Evolutionary conservation across 495 filamentous ascomycete species (phyloP).

Genomic region (Neurospora pannonica): DNA sequence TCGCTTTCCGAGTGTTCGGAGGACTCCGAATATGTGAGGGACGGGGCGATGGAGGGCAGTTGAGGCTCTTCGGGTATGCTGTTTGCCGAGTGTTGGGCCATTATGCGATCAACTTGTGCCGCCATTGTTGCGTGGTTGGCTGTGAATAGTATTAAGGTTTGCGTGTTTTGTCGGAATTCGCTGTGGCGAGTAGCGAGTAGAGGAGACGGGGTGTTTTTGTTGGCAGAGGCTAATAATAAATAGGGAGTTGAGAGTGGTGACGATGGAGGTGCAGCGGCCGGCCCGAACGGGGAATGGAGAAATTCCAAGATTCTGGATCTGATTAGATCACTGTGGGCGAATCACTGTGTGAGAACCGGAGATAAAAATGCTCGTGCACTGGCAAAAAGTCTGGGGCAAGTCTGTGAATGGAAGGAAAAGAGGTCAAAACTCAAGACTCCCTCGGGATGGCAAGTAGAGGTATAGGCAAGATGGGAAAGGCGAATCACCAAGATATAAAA

Average conservation of each 20-base stretch:
- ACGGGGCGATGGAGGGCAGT: slow-evolving; percentile 34
- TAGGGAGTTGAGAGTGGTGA: background rate
- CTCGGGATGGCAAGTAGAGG: background rate
- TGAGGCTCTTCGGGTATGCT: slow-evolving; percentile 29
- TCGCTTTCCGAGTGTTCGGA: slow-evolving; percentile 35
- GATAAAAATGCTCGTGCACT: background rate
- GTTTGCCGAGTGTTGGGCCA: slow-evolving; percentile 19
- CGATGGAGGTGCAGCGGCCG: background rate
- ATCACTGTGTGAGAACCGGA: background rate
- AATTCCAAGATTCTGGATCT: background rate
- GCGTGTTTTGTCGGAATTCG: background rate
- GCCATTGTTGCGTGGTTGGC: slow-evolving; percentile 14
- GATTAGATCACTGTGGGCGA: background rate
- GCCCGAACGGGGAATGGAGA: background rate
- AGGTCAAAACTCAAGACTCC: background rate
- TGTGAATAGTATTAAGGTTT: background rate
- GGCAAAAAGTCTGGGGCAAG: background rate
- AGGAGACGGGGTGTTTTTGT: background rate
- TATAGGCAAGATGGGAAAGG: background rate
- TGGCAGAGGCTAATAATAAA: background rate
- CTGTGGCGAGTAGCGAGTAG: background rate
- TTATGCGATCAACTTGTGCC: slow-evolving; percentile 18
- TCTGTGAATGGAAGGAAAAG: background rate
- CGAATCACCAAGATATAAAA: background rate
- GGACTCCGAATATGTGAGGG: slow-evolving; percentile 41